Conservation (phyloP, 2,329 filamentous ascomycete genomes). For the Sclerotinia sclerotiorum region DNA sequence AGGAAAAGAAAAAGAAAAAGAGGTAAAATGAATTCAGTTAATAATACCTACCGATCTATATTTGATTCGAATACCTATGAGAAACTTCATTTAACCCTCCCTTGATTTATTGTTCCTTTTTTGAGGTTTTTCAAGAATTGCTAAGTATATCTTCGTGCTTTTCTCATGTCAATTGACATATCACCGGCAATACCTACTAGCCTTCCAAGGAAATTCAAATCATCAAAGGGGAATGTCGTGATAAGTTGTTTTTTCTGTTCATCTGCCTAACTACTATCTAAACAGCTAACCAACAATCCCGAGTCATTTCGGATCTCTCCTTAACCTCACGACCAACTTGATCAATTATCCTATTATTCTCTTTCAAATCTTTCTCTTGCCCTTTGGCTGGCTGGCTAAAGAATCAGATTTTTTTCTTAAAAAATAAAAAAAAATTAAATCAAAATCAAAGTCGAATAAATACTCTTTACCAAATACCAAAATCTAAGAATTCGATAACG, state of each 20-base stretch:
- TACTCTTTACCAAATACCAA: not conserved
- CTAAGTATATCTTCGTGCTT: constrained; percentile 8
- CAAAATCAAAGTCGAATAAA: not conserved
- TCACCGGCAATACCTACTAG: not conserved
- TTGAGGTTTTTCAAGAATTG: not conserved
- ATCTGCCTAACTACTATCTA: not conserved
- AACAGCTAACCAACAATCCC: not conserved
- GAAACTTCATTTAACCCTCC: too few species aligned
- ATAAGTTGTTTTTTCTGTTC: not conserved
- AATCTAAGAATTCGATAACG: not conserved
- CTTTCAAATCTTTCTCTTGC: not conserved
- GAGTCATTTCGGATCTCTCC: constrained; percentile 8
- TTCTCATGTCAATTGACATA: not conserved
- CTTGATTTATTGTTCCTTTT: not conserved
- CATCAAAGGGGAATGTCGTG: constrained; percentile 7
- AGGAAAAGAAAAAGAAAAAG: too few species aligned
- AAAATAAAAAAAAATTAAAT: not conserved
- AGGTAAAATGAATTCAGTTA: not conserved
- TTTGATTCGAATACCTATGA: too few species aligned
- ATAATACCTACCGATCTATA: not conserved
- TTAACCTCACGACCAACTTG: not conserved
- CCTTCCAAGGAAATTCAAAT: not conserved
- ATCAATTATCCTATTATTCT: not conserved
- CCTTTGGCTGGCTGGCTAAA: not conserved
- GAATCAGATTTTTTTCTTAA: not conserved